Conservation (phyloP, 768 basidiomycete genomes). For the Sporobolomyces phaffii region DNA sequence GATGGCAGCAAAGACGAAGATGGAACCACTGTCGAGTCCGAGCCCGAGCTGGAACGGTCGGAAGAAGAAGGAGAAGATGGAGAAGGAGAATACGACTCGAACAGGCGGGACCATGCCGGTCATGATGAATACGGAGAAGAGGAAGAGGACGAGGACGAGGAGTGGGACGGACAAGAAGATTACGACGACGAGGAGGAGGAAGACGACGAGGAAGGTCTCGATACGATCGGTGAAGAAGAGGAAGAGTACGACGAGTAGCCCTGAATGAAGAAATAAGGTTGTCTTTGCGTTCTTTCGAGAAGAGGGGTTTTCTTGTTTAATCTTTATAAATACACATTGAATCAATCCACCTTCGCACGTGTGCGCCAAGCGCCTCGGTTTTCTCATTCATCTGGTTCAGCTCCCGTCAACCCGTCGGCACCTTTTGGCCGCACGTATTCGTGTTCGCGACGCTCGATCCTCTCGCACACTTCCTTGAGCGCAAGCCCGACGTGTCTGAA, state of each 20-base stretch:
- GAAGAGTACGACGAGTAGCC: conserved; percentile 19
- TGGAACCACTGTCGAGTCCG: no score
- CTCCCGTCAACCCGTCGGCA: no score
- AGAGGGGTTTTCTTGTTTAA: no score
- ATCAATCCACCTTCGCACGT: no score
- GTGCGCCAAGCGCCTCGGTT: no score
- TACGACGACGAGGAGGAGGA: neutral
- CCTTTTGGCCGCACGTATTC: no score
- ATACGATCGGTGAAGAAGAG: conserved; percentile 23
- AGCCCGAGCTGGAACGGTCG: no score
- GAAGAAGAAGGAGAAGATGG: neutral
- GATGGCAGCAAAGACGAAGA: neutral
- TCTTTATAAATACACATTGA: no score
- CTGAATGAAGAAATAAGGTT: no score
- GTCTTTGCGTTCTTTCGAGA: no score
- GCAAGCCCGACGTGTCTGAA: conserved; percentile 12
- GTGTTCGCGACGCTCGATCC: conserved; percentile 6
- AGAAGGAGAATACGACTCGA: neutral
- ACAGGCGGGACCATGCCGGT: neutral
- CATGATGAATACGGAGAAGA: neutral
- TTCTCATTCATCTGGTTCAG: no score
- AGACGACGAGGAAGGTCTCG: conserved; percentile 24
- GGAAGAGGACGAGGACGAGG: neutral
- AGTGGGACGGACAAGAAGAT: conserved; percentile 5
- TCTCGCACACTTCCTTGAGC: conserved; percentile 23